Base-by-base conservation (phyloP, 495 filamentous ascomycete species). In the Chaetomium cochliodes region DNA sequence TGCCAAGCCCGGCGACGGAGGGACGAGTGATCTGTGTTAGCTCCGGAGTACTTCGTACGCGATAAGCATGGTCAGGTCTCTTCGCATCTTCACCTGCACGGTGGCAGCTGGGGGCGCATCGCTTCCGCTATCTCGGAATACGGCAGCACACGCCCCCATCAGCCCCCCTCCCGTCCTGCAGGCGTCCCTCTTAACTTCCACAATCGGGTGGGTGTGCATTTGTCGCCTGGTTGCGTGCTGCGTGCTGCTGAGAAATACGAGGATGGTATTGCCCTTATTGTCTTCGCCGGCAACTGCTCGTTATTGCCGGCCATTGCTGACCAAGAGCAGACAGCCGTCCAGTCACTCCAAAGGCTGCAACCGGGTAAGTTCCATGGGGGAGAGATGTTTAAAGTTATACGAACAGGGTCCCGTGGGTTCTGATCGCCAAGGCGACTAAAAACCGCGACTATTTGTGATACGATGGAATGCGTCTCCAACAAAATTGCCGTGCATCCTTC, bases 41-140 rank as follows among this genome's bases (percentile, higher is more conserved):
- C 33, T 37, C 33, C 33, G 33, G 33, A 37, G 9, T 7, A 37
- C 5, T 37, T n/a, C n/a, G n/a, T 7, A 37, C 33, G 33, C 33
- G 33, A 37, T 37, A 37, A 37, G 8, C 33, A 37, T 37, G 5
- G 13, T 44, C 13, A 18, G 41, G 15, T 26, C 9, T 26, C 13
- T 23, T 16, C 22, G 20, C 22, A 52, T 16, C 23, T 52, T 26
- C 49, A 26, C 1, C 49, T 52, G 33, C 33, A 37, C 9, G 5
- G 33, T 12, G 33, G 33, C 33, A 12, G 33, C 33, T 58, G 55
- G 3, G 55, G 22, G 33, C 13, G 55, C 39, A 39, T 25, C 22
- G 41, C 57, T 49, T 20, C 42, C 41, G 16, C 41, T 25, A n/a
- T 59, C 41, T 59, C 57, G 57, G 57, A 46, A 59, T 26, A 59